Evolutionary conservation across 78 protist species (phyloP).

Genomic region (Dictyostelium citrinum): DNA sequence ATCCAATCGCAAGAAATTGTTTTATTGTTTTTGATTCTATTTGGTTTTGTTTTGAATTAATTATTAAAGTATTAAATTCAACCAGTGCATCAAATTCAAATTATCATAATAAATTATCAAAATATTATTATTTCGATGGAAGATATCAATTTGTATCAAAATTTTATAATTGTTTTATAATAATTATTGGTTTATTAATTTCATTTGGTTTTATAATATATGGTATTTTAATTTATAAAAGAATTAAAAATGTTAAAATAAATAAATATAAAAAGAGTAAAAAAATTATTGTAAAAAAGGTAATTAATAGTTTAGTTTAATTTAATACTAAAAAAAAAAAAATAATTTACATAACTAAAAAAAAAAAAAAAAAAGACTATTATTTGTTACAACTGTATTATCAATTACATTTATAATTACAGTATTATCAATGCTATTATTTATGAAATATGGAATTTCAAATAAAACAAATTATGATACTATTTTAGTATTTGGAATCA

Average conservation of each 20-base stretch:
- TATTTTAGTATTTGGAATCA: not conserved
- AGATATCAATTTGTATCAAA: not conserved
- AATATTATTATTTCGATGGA: not conserved
- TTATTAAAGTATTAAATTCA: not conserved
- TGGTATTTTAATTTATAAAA: not conserved
- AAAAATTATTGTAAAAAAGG: constrained; percentile 8
- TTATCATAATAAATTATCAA: not conserved
- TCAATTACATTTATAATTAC: constrained; percentile 23
- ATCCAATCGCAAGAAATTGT: not conserved
- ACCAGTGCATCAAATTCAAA: not conserved
- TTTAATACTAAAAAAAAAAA: too few species aligned
- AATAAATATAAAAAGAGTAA: not conserved
- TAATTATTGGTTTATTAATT: not conserved
- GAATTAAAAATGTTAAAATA: not conserved
- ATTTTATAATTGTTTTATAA: not conserved
- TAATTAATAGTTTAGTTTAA: not conserved
- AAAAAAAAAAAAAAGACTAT: not conserved
- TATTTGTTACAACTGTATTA: constrained; percentile 19
- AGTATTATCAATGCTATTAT: not conserved
- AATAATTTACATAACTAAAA: too few species aligned
- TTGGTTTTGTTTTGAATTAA: not conserved
- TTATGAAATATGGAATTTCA: not conserved
- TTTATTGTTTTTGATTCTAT: not conserved
- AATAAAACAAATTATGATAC: constrained; percentile 4
- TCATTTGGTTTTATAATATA: constrained; percentile 13